A percentile compares a stretch with the other conserved stretches of the same genome.
Conservation (phyloP, 2,329 filamentous ascomycete species). For the Pseudocercospora fijiensis region DNA sequence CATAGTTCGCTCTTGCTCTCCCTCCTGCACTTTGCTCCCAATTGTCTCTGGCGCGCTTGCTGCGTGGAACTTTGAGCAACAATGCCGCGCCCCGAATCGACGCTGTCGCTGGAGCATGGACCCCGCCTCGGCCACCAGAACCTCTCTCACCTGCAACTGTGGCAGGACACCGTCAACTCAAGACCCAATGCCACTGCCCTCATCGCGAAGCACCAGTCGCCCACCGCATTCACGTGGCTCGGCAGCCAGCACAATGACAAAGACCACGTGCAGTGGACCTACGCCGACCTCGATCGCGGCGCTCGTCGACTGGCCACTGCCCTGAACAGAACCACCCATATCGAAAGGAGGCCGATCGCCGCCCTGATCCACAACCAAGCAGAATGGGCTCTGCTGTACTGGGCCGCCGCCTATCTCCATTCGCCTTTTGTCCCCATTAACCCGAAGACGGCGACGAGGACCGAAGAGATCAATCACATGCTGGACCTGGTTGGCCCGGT, state of each 20-base stretch:
- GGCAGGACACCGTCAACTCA: constrained; percentile 34
- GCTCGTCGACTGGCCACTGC: constrained; percentile 35
- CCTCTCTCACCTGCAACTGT: constrained; percentile 36
- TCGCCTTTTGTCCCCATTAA: constrained; percentile 38
- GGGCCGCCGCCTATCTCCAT: constrained; percentile 37
- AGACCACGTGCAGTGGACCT: constrained; percentile 36
- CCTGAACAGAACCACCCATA: constrained; percentile 34
- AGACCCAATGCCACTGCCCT: constrained; percentile 34
- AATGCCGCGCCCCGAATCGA: constrained; percentile 27
- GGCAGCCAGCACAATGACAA: constrained; percentile 31
- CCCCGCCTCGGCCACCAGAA: constrained; percentile 28
- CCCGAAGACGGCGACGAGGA: constrained; percentile 33
- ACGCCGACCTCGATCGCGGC: constrained; percentile 36
- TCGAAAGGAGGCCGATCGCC: constrained; percentile 35
- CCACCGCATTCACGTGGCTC: constrained; percentile 34
- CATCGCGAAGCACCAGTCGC: constrained; percentile 35
- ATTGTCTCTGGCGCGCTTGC: constrained; percentile 17
- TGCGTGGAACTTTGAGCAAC: constrained; percentile 24
- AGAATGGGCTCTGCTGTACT: constrained; percentile 39
- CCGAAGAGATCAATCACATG: constrained; percentile 37
- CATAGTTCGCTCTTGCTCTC: constrained; percentile 23
- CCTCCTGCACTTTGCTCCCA: constrained; percentile 20
- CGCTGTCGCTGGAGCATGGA: constrained; percentile 32
- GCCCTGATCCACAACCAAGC: constrained; percentile 37
- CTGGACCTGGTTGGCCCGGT: constrained; percentile 33